phyloP scores from a whole-genome alignment of 2,329 filamentous ascomycete genomes.

The Diaporthe aspalathi region DNA sequence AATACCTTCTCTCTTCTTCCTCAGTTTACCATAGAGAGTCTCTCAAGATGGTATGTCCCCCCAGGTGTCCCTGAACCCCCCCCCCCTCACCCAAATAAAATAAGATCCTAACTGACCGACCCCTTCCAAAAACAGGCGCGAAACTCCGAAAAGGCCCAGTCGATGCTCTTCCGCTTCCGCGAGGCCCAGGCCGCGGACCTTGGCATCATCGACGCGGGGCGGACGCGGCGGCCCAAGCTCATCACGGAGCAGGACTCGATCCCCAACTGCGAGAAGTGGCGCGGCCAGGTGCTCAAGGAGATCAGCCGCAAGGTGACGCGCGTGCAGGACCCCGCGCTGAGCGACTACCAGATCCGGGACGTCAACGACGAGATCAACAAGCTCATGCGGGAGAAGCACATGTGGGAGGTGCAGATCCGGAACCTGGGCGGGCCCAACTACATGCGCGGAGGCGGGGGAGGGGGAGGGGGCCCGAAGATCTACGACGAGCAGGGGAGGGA shows the following conservation, averaged over 20 bases:
- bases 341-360: conserved; percentile 96
- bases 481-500: conserved; percentile 81
- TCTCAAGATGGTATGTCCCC: conserved; percentile 39
- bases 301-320: conserved; percentile 96
- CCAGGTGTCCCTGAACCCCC: conserved; percentile 5
- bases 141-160: conserved; percentile 98
- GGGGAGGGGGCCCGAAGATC: conserved; percentile 66
- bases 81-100: too few relatives aligned
- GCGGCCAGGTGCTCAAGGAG: conserved; percentile 95
- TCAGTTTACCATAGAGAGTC: background rate
- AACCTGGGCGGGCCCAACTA: conserved; percentile 98
- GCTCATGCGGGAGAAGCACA: conserved; percentile 97
- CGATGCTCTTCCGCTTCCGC: conserved; percentile 99
- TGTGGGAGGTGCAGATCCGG: conserved; percentile 97
- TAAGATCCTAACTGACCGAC: conserved; percentile 29
- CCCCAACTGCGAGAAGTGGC: conserved; percentile 95
- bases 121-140: conserved; percentile 74
- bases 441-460: conserved; percentile 68
- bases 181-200: conserved; percentile 96
- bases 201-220: conserved; percentile 93
- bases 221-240: conserved; percentile 87
- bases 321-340: conserved; percentile 92
- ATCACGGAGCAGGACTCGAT: conserved; percentile 90
- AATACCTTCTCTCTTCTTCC: background rate
- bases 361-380: conserved; percentile 99